phyloP scores from a whole-genome alignment of 1,284 basidiomycete genomes.

The Cystobasidium sp. region DNA sequence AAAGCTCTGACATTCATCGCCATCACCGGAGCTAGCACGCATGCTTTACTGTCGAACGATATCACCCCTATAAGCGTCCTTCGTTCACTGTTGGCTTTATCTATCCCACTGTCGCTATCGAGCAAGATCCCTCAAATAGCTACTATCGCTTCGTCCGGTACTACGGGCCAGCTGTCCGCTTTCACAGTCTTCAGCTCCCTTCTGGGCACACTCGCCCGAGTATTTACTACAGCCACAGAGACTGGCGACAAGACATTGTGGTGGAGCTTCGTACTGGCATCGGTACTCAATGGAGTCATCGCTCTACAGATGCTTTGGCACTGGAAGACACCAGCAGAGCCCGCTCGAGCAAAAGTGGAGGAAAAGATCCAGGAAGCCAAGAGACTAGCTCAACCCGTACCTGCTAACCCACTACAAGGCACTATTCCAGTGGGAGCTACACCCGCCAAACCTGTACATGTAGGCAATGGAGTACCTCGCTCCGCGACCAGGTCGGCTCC shows the following conservation, averaged over 20 bases:
- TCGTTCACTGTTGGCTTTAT: conserved; percentile 60
- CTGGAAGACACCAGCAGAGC: conserved; percentile 36
- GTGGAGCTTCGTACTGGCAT: conserved; percentile 77
- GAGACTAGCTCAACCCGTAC: conserved; percentile 17
- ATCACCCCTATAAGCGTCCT: conserved; percentile 65
- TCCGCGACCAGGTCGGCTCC: conserved; percentile 18
- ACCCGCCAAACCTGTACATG: conserved; percentile 30
- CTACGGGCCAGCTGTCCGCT: conserved; percentile 86
- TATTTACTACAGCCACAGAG: conserved; percentile 87
- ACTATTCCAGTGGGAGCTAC: conserved; percentile 32
- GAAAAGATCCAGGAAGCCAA: conserved; percentile 32
- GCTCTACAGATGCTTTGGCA: conserved; percentile 78
- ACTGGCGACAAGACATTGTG: conserved; percentile 77
- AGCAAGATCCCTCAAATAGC: conserved; percentile 86
- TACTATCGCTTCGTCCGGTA: conserved; percentile 71
- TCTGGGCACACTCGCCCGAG: conserved; percentile 78
- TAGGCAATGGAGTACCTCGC: conserved; percentile 14
- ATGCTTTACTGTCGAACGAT: conserved; percentile 56
- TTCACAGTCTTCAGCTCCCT: conserved; percentile 84
- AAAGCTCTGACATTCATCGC: conserved; percentile 50
- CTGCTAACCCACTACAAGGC: conserved; percentile 27
- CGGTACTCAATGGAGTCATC: conserved; percentile 76
- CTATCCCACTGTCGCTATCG: conserved; percentile 80
- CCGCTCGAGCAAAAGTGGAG: conserved; percentile 22
- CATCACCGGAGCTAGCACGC: conserved; percentile 59